These are phyloP conservation scores for Takakia lepidozioides DNA, from an alignment of 225 moss, liverwort and hornwort species.

Conservation along the genomic window DNA sequence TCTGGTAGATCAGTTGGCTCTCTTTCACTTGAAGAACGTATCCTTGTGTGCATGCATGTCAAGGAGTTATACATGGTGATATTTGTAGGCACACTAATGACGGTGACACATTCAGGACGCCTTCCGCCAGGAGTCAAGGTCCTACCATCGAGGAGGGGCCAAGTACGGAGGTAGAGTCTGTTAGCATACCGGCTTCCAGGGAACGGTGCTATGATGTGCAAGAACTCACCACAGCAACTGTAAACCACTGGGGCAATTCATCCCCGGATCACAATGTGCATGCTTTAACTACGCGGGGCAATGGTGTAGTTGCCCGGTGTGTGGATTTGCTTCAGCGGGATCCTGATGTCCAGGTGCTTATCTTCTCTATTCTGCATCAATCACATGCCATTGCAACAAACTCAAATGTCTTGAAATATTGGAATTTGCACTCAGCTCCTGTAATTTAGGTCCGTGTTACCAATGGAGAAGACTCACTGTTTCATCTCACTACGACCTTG, in stretches of 20 bases:
- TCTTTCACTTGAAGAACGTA: no score
- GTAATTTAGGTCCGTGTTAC: no score
- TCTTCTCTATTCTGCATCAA: no score
- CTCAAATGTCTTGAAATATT: no score
- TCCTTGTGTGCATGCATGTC: no score
- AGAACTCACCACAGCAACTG: slow-evolving; percentile 25
- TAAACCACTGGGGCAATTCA: slow-evolving; percentile 29
- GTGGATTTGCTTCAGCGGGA: slow-evolving; percentile 73
- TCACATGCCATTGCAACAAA: no score
- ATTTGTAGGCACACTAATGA: no score
- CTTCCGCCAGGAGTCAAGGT: slow-evolving; percentile 29
- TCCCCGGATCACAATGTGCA: slow-evolving; percentile 20
- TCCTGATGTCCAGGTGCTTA: slow-evolving; percentile 55
- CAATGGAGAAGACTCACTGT: no score
- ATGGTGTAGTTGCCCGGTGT: slow-evolving; percentile 53
- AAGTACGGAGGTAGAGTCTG: slow-evolving; percentile 32
- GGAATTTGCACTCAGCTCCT: no score
- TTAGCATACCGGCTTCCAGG: slow-evolving; percentile 31
- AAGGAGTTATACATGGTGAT: no score
- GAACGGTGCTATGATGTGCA: slow-evolving; percentile 42
- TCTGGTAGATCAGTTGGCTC: no score
- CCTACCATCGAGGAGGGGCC: slow-evolving; percentile 26
- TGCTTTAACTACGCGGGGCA: slow-evolving; percentile 33
- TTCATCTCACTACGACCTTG: no score
- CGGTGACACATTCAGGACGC: slow-evolving; percentile 33